A percentile compares a stretch with the other conserved stretches of the same genome.
These are phyloP conservation scores for Durio zibethinus DNA, from an alignment of 345 rosid genomes.

Conservation along the genomic window DNA sequence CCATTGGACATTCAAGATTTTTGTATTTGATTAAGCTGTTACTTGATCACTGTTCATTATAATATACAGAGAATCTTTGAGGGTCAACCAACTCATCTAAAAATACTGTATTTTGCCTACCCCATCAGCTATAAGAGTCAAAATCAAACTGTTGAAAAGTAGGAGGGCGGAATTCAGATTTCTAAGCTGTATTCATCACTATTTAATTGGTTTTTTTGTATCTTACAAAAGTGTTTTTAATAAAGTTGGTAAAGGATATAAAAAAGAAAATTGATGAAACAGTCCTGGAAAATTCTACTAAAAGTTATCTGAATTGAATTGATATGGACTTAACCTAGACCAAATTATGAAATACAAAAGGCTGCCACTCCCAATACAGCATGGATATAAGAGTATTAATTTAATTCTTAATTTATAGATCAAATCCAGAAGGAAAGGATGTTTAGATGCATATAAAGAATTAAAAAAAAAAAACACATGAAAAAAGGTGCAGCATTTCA, in stretches of 20 bases:
- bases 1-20: conserved; percentile 7
- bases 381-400: neutral
- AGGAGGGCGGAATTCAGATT: neutral
- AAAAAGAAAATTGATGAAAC: too few relatives aligned
- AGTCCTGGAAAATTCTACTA: neutral
- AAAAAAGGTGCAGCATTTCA: neutral
- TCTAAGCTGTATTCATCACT: neutral
- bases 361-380: neutral
- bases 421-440: neutral
- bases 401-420: conserved; percentile 1
- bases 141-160: conserved; percentile 16
- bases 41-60: conserved; percentile 4
- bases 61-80: conserved; percentile 9
- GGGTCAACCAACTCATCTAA: conserved; percentile 19
- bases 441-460: neutral
- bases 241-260: neutral
- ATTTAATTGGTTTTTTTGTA: neutral
- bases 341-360: neutral
- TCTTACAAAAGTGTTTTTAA: neutral
- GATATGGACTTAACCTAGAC: neutral
- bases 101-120: conserved; percentile 8
- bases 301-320: neutral
- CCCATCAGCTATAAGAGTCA: conserved; percentile 7
- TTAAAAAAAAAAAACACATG: neutral
- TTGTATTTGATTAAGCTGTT: neutral